Conservation (phyloP, 208 protist species). For the Acanthamoeba healyi region DNA sequence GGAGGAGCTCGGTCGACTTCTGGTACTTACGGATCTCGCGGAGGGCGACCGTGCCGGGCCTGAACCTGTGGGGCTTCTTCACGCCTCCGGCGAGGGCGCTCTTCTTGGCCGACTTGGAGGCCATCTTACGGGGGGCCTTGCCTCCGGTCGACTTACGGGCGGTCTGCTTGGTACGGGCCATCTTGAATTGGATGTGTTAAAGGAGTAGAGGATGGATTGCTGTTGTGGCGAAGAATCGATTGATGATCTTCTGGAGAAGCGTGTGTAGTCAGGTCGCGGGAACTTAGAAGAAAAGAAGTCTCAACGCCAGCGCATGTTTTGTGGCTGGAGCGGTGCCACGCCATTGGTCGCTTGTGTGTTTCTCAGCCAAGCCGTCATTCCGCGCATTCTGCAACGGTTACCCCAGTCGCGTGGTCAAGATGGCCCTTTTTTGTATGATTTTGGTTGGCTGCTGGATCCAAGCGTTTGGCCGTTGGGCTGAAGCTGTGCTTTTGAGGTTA, state of each 20-base stretch:
- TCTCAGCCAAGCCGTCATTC: not conserved
- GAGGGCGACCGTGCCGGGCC: conserved; percentile 99
- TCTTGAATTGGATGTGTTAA: conserved; percentile 82
- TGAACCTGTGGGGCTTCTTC: conserved; percentile 98
- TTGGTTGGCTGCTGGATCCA: too few relatives aligned
- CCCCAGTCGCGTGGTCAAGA: too few relatives aligned
- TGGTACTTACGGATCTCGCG: conserved; percentile 99
- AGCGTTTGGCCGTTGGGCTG: too few relatives aligned
- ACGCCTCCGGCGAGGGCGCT: conserved; percentile 92
- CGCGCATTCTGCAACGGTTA: not conserved
- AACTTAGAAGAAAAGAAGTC: not conserved
- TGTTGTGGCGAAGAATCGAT: not conserved
- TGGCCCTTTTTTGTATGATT: not conserved
- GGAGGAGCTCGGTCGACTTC: conserved; percentile 98
- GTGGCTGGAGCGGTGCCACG: not conserved
- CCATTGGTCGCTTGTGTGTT: not conserved
- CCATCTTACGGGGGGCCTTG: conserved; percentile 96
- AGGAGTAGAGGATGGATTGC: not conserved
- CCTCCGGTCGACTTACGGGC: conserved; percentile 97
- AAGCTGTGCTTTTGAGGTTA: too few relatives aligned
- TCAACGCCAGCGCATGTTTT: not conserved
- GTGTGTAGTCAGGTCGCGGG: not conserved
- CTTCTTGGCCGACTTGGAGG: conserved; percentile 97
- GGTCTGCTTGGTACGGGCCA: conserved; percentile 98
- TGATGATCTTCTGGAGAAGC: not conserved